Base-by-base conservation (phyloP, 768 basidiomycete genomes). In the Psilocybe cubensis region DNA sequence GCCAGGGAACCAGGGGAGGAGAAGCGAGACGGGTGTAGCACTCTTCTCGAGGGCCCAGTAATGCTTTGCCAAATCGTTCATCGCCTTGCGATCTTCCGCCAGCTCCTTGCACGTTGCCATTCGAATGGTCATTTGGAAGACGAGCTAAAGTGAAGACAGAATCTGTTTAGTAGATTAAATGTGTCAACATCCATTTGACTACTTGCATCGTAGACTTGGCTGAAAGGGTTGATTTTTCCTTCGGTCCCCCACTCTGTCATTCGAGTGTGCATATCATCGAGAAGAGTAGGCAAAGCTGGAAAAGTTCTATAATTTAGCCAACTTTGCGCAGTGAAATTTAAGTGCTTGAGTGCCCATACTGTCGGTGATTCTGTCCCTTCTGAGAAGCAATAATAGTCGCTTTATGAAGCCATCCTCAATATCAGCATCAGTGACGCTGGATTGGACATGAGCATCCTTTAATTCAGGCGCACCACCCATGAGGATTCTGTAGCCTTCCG, bases 1-100 rank as follows among this genome's bases (percentile, higher is more conserved):
- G 17, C 71, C 65, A 2, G 74, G 75, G 41, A 76, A 66, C 71
- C 71, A 74, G 0, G 75, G 74, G 6, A 78, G 66, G 1, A 74
- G 55, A 1, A 73, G 64, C 27, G 66, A 63, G 4, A 63, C 59
- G 2, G 71, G 71, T 0, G 76, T 77, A 0, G 71, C 64, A 41
- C 70, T 70, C 49, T 73, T 68, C 55, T 77, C 75, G 6, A 74
- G 59, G 25, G 56, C 60, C 59, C 66, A 68, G 48, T 72, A 76
- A n/a, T 64, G 63, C n/a, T 70, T 47, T 23, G 62, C 57, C 8
- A 76, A 48, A 4, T 54, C 57, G 8, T 60, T 54, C 8, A 73
- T 60, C 2, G 63, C 63, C 2, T 63, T 59, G 2, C 31, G 27
- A 42, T 76, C 65, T 4, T 68, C 61, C 1, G 75, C 68, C 4